Evolutionary conservation across 2,329 filamentous ascomycete species (phyloP).

Genomic region (Zopfia rhizophila): DNA sequence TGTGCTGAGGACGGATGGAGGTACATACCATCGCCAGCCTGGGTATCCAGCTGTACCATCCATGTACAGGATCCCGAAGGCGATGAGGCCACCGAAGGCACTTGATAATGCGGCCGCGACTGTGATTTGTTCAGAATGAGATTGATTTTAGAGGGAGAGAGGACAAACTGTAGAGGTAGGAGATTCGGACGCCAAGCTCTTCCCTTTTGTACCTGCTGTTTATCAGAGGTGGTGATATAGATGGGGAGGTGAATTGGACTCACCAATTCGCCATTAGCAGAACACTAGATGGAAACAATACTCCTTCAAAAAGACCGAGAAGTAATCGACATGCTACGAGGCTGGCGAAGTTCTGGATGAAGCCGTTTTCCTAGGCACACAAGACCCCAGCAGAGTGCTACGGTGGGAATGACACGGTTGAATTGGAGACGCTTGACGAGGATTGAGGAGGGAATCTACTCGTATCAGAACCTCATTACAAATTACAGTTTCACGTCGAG

Average conservation of each 20-base stretch:
- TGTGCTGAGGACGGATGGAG: no score
- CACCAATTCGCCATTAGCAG: no score
- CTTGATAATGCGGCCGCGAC: constrained; percentile 64
- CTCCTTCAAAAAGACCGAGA: constrained; percentile 42
- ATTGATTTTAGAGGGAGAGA: no score
- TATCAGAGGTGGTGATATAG: constrained; percentile 41
- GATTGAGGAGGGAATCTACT: no score
- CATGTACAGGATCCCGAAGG: constrained; percentile 47
- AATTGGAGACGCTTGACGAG: no score
- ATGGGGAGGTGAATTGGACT: constrained; percentile 38
- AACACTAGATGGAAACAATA: constrained; percentile 38
- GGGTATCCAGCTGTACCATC: constrained; percentile 19
- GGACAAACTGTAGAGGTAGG: constrained; percentile 67
- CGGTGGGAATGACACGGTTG: no score
- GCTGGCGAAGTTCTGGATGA: constrained; percentile 37
- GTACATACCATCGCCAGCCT: constrained; percentile 32
- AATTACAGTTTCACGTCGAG: no score
- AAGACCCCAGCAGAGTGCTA: no score
- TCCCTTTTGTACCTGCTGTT: constrained; percentile 56
- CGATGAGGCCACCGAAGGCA: constrained; percentile 65
- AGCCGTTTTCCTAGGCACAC: no score
- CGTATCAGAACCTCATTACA: no score
- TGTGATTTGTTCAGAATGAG: no score
- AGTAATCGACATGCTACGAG: constrained; percentile 41
- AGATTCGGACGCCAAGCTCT: constrained; percentile 61